Percentiles rank a stretch among this genome's conserved stretches.
These are phyloP conservation scores for Cryptococcus maquisensis DNA, from an alignment of 1,284 basidiomycete genomes.

Conservation along the genomic window DNA sequence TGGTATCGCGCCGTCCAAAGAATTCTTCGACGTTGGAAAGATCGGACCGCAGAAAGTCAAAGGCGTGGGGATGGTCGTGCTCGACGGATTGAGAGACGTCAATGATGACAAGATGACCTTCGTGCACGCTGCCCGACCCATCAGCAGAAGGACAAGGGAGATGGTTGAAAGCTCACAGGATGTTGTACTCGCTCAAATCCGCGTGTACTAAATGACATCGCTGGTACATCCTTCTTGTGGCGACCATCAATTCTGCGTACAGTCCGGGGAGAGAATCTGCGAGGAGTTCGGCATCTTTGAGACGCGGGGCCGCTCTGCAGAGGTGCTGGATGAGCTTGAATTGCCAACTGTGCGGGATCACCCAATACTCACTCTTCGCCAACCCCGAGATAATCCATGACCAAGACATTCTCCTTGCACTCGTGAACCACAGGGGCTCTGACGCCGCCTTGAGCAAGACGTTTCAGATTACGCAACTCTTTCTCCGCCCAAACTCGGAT, in stretches of 20 bases:
- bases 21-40: slow-evolving; percentile 91
- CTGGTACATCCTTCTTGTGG: slow-evolving; percentile 80
- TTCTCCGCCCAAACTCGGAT: slow-evolving; percentile 99
- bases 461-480: slow-evolving; percentile 91
- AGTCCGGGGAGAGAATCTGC: slow-evolving; percentile 52
- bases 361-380: slow-evolving; percentile 50
- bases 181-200: slow-evolving; percentile 97
- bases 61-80: slow-evolving; percentile 93
- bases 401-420: slow-evolving; percentile 92
- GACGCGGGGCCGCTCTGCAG: slow-evolving; percentile 76
- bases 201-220: slow-evolving; percentile 93
- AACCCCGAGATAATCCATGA: slow-evolving; percentile 89
- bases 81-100: slow-evolving; percentile 99
- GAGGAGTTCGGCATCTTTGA: slow-evolving; percentile 75
- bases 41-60: slow-evolving; percentile 92
- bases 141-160: neutral
- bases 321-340: neutral
- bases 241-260: slow-evolving; percentile 76
- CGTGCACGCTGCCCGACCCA: slow-evolving; percentile 50
- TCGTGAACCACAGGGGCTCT: slow-evolving; percentile 84
- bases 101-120: slow-evolving; percentile 80
- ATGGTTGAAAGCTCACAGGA: slow-evolving; percentile 59
- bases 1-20: slow-evolving; percentile 65
- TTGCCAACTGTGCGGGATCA: neutral
- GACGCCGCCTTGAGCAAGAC: slow-evolving; percentile 75